Evolutionary conservation across 1,284 basidiomycete genomes (phyloP), one percentile per base, ranked within the genome.

Genomic region (Laetiporus sulphureus): DNA sequence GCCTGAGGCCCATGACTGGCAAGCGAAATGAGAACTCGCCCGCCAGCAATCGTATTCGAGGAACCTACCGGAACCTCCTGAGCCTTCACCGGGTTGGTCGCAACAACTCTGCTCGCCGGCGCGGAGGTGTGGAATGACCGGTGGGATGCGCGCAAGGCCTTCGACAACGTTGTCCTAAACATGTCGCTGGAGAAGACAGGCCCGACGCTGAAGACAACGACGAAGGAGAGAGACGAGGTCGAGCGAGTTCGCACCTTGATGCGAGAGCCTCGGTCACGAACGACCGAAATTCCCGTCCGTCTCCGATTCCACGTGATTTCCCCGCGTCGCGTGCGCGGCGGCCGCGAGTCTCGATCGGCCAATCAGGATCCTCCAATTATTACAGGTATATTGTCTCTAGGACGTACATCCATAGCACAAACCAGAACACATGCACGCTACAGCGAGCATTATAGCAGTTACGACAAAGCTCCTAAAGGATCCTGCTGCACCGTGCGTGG

Each of bases 31-130:
- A 21, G 11, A 18, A 8, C 7, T 16, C 35, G 34, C 22, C 21
- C 31, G 20, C 19, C 33, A 25, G 3, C 25, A 5, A 27, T 27
- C 38, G 23, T 31, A 42, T 29, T 46, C 38, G 45, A 48, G 22
- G 34, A 31, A 56, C 62, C 31, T 57, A 83, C 89, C 72, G 83
- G 75, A 58, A 84, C 87, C 66, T 91, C 83, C 66, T 91, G 76
- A 21, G 91, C 91, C 60, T 81, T 87, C 49, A 85, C 73, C 21
- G 90, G 85, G 59, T 78, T 85, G 32, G 83, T 83, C 32, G 81
- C 79, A 47, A 83, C 80, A 55, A 92, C 73, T 56, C 72, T 77
- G 46, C 68, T 65, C 19, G 71, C 73, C 33, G 75, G 64, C 10
- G 75, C 61, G 5, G 85, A 78, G 3, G 75, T 67, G 55, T 78